phyloP scores from a whole-genome alignment of 1,139 yeast genomes.

The Pichia sp. region DNA sequence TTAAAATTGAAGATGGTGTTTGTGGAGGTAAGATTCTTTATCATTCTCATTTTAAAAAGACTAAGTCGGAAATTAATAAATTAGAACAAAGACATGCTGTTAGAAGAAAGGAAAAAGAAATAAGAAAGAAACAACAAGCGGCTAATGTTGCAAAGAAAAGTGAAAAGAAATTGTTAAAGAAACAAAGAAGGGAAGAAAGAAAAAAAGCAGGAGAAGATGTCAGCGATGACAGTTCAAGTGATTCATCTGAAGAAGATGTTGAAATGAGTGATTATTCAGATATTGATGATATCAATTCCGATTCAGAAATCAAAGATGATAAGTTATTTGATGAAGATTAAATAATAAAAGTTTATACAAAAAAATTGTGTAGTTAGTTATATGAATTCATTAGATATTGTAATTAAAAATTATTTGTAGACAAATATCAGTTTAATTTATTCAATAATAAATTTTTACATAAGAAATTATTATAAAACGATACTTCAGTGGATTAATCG shows the following conservation, averaged over 20 bases:
- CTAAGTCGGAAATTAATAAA: conserved; percentile 50
- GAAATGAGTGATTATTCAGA: conserved; percentile 14
- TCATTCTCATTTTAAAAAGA: conserved; percentile 64
- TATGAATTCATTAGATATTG: background rate
- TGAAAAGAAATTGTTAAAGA: conserved; percentile 65
- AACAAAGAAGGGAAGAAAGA: conserved; percentile 63
- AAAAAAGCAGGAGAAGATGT: conserved; percentile 35
- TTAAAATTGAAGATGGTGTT: conserved; percentile 90
- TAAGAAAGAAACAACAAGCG: conserved; percentile 72
- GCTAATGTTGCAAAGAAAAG: conserved; percentile 73
- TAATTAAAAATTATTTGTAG: no score
- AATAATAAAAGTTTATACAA: background rate
- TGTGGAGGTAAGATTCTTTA: conserved; percentile 81
- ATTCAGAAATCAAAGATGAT: conserved; percentile 17
- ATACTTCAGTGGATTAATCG: no score
- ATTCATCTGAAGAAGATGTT: conserved; percentile 22
- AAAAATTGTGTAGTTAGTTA: background rate
- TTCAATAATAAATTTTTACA: no score
- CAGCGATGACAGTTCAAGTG: conserved; percentile 24
- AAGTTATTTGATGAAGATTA: conserved; percentile 18
- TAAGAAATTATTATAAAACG: no score
- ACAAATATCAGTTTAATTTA: no score
- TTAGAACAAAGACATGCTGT: conserved; percentile 65
- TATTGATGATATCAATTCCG: conserved; percentile 8
- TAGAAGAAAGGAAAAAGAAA: conserved; percentile 55